Evolutionary conservation across 140 eudicot species (phyloP), one percentile per base, ranked within the genome.

Genomic region (Flaveria floridana): DNA sequence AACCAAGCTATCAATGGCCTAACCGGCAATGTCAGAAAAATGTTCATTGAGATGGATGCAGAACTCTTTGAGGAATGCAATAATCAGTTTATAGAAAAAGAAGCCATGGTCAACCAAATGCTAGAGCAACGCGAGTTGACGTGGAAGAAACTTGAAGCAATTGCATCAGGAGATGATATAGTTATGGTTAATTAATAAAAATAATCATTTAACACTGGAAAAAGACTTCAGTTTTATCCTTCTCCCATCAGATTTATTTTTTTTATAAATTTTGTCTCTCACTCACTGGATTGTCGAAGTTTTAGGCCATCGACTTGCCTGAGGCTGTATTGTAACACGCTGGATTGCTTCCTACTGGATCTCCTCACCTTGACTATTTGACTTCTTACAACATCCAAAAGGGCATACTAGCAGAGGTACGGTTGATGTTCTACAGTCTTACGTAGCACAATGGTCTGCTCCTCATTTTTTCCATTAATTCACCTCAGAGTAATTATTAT

Each of bases 41-140:
- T 89, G 97, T 91, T 91, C 82, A 65, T 83, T 51, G 97, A 91
- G 53, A 91, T 91, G 96, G 97, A 91, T 70, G 53, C 72, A 7
- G 96, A 91, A 42, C 88, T 91, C 9, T 91, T 86, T 74, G 91
- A 91, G 64, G 85, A 88, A 67, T 91, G 97, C 67, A 86, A 78
- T 64, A 76, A 71, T 52, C 78, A 71, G 74, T 73, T 79, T 58
- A 76, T 76, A 19, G 94, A 82, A 65, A 89, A 75, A 65, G 77
- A 70, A 68, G 86, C 91, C 39, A 80, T 73, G 71, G 87, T 83
- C 4, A 68, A 72, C 14, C 85, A 82, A 34, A 58, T 71, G 42
- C 83, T 71, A 70, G 88, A 89, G 85, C 81, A 83, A 70, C 91
- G 96, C 4, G 77, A 61, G 47, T 62, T 77, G 72, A 71, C 68